Conservation (phyloP, 768 basidiomycete genomes). For the Trichaptum fuscoviolaceum region DNA sequence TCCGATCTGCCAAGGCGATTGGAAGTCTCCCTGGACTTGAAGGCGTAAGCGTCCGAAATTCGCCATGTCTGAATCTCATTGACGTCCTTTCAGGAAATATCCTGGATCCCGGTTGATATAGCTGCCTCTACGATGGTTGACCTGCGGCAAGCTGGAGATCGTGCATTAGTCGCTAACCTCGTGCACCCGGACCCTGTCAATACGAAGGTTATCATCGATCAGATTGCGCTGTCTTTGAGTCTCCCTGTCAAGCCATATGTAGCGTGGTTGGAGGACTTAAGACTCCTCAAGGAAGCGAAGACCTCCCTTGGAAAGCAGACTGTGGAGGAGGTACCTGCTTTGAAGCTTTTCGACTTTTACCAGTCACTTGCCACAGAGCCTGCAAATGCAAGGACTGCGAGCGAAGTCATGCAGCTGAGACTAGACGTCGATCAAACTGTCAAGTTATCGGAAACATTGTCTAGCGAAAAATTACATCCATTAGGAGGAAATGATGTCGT, state of each 20-base stretch:
- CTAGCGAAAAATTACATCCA: background rate
- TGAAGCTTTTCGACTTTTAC: background rate
- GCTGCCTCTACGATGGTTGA: conserved; percentile 22
- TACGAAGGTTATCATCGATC: conserved; percentile 12
- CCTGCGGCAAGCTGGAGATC: conserved; percentile 14
- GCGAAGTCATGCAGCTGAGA: background rate
- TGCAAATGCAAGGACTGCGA: background rate
- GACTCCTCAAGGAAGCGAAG: background rate
- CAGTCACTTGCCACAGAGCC: background rate
- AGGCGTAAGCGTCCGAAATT: background rate
- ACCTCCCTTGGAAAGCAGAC: background rate
- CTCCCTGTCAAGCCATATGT: conserved; percentile 21
- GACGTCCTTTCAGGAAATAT: background rate
- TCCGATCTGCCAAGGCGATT: conserved; percentile 2
- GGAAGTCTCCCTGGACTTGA: conserved; percentile 1
- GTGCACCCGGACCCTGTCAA: conserved; percentile 21
- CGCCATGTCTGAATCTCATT: background rate
- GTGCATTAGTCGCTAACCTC: conserved; percentile 16
- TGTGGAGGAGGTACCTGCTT: background rate
- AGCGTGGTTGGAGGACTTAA: conserved; percentile 18
- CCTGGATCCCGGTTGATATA: conserved; percentile 21
- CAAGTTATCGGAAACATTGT: background rate
- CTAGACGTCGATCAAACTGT: background rate
- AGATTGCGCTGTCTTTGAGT: conserved; percentile 14
- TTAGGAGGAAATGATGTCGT: background rate